Evolutionary conservation across 2,329 filamentous ascomycete species (phyloP).

Genomic region (Orbilia quercus): DNA sequence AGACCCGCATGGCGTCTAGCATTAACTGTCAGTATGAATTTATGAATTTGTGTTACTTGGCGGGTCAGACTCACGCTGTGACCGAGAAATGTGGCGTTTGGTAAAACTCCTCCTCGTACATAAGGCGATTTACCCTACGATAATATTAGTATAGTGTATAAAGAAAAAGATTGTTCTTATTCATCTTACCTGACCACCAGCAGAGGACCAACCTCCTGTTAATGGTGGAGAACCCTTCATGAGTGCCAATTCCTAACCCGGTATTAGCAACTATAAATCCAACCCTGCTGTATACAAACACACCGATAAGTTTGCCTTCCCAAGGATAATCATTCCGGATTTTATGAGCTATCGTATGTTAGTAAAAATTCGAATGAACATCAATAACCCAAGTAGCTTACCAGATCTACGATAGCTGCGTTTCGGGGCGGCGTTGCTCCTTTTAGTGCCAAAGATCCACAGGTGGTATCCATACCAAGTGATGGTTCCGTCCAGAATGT

Average conservation of each 20-base stretch:
- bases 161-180: too few relatives aligned
- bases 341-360: conserved; percentile 10
- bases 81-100: conserved; percentile 59
- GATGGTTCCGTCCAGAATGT: conserved; percentile 60
- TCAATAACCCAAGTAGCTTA: too few relatives aligned
- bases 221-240: background rate
- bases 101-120: conserved; percentile 60
- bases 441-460: conserved; percentile 59
- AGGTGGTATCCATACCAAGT: conserved; percentile 60
- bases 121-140: conserved; percentile 59
- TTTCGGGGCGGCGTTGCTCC: conserved; percentile 58
- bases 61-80: conserved; percentile 40
- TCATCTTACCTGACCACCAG: conserved; percentile 39
- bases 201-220: conserved; percentile 4
- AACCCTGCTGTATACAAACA: conserved; percentile 55
- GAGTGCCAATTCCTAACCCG: background rate
- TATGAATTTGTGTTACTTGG: too few relatives aligned
- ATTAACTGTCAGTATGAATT: conserved; percentile 42
- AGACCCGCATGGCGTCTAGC: conserved; percentile 60
- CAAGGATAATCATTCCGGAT: conserved; percentile 61
- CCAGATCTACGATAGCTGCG: conserved; percentile 58
- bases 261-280: background rate
- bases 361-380: too few relatives aligned
- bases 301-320: conserved; percentile 62
- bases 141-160: too few relatives aligned